Percentiles rank a stretch among this genome's conserved stretches.
phyloP scores from a whole-genome alignment of 192 early-diverging fungal genomes.

The Backusella liffmaniae region DNA sequence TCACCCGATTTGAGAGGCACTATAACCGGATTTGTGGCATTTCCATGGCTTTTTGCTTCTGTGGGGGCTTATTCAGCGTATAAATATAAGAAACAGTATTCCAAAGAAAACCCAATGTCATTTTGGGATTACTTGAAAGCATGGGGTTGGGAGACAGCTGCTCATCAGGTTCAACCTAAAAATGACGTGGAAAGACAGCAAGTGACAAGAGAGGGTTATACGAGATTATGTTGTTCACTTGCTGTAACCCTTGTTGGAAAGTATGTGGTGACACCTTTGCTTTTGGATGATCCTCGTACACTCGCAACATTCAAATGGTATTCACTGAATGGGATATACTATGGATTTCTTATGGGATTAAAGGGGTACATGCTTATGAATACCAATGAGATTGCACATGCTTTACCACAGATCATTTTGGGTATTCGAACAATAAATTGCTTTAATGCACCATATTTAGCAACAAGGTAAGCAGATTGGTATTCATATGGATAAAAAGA shows the following conservation, averaged over 20 bases:
- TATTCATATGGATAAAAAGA: neutral
- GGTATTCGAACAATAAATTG: neutral
- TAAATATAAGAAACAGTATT: neutral
- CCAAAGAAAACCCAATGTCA: neutral
- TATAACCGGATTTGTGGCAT: neutral
- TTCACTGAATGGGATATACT: neutral
- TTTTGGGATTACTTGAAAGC: neutral
- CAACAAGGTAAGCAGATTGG: neutral
- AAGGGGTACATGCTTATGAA: slow-evolving; percentile 1
- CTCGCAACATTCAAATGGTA: neutral
- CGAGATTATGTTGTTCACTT: neutral
- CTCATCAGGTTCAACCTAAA: neutral
- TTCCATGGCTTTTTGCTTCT: slow-evolving; percentile 8
- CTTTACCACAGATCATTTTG: neutral
- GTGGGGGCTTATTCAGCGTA: neutral
- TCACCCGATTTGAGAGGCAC: neutral
- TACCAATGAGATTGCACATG: neutral
- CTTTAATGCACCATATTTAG: neutral
- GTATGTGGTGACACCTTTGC: neutral
- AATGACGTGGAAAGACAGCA: neutral
- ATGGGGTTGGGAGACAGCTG: neutral
- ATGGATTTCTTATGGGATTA: slow-evolving; percentile 9
- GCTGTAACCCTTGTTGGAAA: neutral
- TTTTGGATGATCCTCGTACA: slow-evolving; percentile 7
- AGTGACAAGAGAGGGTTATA: neutral